These are phyloP conservation scores for Nakazawaea ernobii DNA, from an alignment of 805 yeast species.

Conservation along the genomic window DNA sequence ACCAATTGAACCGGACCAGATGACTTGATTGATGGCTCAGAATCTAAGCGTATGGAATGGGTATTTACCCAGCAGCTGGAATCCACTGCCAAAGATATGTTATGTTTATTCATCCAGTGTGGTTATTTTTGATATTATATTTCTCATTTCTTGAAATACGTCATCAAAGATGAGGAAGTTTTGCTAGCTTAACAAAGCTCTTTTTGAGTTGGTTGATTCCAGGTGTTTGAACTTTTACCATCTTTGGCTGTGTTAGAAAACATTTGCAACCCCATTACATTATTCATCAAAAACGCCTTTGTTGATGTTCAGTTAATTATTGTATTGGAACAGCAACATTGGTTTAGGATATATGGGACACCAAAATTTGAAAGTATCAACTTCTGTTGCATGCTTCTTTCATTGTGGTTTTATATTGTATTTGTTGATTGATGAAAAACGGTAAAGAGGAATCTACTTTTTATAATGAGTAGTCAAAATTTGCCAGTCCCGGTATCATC, in stretches of 20 bases:
- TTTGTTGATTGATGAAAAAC: slow-evolving; percentile 54
- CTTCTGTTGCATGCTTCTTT: slow-evolving; percentile 62
- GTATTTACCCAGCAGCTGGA: slow-evolving; percentile 59
- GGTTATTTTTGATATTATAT: slow-evolving; percentile 60
- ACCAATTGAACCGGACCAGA: slow-evolving; percentile 25
- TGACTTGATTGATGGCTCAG: slow-evolving; percentile 30
- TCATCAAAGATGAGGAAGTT: slow-evolving; percentile 39
- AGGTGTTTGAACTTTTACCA: slow-evolving; percentile 71
- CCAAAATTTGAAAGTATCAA: slow-evolving; percentile 69
- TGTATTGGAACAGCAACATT: slow-evolving; percentile 52
- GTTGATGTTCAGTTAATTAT: slow-evolving; percentile 54
- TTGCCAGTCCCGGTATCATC: slow-evolving; percentile 48
- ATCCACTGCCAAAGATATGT: slow-evolving; percentile 63
- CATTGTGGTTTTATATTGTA: slow-evolving; percentile 48
- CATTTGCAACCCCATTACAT: slow-evolving; percentile 67
- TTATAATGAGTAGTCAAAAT: slow-evolving; percentile 33
- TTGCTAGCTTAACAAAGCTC: slow-evolving; percentile 46
- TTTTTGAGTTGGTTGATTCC: slow-evolving; percentile 51
- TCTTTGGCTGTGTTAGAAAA: slow-evolving; percentile 67
- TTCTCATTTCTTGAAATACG: slow-evolving; percentile 34
- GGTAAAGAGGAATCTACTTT: slow-evolving; percentile 25
- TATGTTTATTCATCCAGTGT: slow-evolving; percentile 53
- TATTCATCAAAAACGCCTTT: slow-evolving; percentile 67
- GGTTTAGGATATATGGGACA: slow-evolving; percentile 74
- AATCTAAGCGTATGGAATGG: slow-evolving; percentile 67